Conservation (phyloP, 768 basidiomycete species). For the Chalciporus pseudorubinellus region DNA sequence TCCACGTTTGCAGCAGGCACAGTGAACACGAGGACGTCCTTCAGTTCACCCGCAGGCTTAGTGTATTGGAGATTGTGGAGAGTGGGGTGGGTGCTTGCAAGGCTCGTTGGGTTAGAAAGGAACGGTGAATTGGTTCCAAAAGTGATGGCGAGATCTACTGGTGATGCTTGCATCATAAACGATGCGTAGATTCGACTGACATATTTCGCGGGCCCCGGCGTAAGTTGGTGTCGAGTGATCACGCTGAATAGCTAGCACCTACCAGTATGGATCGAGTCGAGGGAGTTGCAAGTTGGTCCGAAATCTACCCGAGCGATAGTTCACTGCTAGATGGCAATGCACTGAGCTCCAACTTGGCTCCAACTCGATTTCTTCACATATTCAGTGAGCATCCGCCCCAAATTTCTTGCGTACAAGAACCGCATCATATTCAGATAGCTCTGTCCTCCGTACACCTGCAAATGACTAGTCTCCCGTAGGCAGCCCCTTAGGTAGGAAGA, state of each 20-base stretch:
- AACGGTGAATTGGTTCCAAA: slow-evolving; percentile 24
- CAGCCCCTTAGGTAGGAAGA: no score
- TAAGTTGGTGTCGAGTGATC: background rate
- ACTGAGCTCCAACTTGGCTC: no score
- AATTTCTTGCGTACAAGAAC: background rate
- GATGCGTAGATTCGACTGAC: background rate
- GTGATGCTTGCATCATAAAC: slow-evolving; percentile 2
- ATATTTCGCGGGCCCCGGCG: background rate
- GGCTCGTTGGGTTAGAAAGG: slow-evolving; percentile 20
- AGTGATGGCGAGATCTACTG: slow-evolving; percentile 31
- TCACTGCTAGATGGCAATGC: no score
- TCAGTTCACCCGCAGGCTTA: slow-evolving; percentile 20
- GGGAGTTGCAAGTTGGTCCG: no score
- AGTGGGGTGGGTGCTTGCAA: slow-evolving; percentile 19
- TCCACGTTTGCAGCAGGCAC: slow-evolving; percentile 6
- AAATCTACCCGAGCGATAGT: no score
- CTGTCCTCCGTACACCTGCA: background rate
- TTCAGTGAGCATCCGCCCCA: no score
- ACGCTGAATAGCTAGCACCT: background rate
- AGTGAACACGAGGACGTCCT: slow-evolving; percentile 21
- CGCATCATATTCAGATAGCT: background rate
- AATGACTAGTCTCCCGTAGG: no score
- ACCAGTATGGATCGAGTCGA: background rate
- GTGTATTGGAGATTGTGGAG: slow-evolving; percentile 23
- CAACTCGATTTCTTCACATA: no score